A percentile compares a stretch with the other conserved stretches of the same genome.
Conservation (phyloP, 371 early-diverging fungal genomes). For the Sporodiniella umbellata region DNA sequence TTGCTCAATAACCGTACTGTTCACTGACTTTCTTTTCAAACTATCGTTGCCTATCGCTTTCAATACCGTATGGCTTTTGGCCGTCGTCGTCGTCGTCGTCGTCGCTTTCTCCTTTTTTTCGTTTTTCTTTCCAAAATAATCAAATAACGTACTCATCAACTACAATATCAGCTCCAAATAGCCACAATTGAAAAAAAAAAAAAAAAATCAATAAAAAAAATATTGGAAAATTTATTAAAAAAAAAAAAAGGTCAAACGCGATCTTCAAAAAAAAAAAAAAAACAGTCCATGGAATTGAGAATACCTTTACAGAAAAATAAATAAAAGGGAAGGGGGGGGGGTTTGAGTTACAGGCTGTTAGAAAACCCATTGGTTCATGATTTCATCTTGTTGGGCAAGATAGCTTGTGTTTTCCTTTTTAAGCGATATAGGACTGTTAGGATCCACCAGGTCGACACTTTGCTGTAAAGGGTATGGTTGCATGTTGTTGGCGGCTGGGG, state of each 20-base stretch:
- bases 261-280: not conserved
- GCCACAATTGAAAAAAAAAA: not conserved
- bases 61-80: too few species aligned
- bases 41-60: too few species aligned
- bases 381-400: conserved; percentile 1
- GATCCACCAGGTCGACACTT: conserved; percentile 9
- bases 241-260: not conserved
- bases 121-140: conserved; percentile 12
- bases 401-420: conserved; percentile 10
- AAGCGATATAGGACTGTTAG: conserved; percentile 1
- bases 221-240: too few species aligned
- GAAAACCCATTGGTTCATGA: too few species aligned
- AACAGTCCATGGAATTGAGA: not conserved
- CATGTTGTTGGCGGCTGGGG: not conserved
- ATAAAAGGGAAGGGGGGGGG: too few species aligned
- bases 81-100: too few species aligned
- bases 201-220: too few species aligned
- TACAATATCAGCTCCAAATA: conserved; percentile 4
- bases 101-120: conserved; percentile 4
- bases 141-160: conserved; percentile 8
- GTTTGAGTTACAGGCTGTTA: too few species aligned
- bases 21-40: too few species aligned
- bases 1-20: too few species aligned
- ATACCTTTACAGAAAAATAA: too few species aligned
- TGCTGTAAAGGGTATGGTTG: not conserved